Conservation (phyloP, 805 yeast genomes). For the Candida vaughaniae region DNA sequence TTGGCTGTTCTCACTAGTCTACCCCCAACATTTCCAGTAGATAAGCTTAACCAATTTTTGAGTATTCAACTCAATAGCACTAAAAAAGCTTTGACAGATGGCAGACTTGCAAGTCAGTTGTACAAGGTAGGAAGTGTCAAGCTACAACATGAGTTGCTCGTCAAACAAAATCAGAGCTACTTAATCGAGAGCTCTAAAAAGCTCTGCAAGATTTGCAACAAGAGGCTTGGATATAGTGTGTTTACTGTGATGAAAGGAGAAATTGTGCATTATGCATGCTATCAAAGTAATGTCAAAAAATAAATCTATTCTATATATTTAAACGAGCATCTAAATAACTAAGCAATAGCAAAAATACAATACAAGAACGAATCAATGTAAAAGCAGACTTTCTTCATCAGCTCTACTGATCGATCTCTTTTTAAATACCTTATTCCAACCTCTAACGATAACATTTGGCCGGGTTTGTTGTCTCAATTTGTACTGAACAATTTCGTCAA, state of each 20-base stretch:
- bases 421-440: slow-evolving; percentile 1
- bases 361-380: slow-evolving; percentile 1
- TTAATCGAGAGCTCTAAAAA: slow-evolving; percentile 38
- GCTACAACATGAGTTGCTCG: slow-evolving; percentile 43
- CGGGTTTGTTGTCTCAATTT: slow-evolving; percentile 20
- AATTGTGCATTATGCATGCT: slow-evolving; percentile 61
- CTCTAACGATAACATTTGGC: slow-evolving; percentile 8
- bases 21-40: slow-evolving; percentile 51
- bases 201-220: slow-evolving; percentile 60
- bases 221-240: slow-evolving; percentile 53
- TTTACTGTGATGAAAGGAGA: slow-evolving; percentile 46
- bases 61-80: slow-evolving; percentile 43
- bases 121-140: slow-evolving; percentile 54
- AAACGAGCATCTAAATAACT: not conserved
- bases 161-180: slow-evolving; percentile 34
- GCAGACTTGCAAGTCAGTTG: slow-evolving; percentile 46
- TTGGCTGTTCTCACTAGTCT: slow-evolving; percentile 46
- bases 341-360: too few species aligned
- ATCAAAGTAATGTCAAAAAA: slow-evolving; percentile 2
- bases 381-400: slow-evolving; percentile 6
- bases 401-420: not conserved
- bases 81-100: slow-evolving; percentile 37
- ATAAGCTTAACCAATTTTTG: slow-evolving; percentile 44
- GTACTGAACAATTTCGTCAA: slow-evolving; percentile 25
- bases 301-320: not conserved